A percentile compares a stretch with the other conserved stretches of the same genome.
phyloP scores from a whole-genome alignment of 2,329 filamentous ascomycete species.

The Albophoma yamanashiensis region DNA sequence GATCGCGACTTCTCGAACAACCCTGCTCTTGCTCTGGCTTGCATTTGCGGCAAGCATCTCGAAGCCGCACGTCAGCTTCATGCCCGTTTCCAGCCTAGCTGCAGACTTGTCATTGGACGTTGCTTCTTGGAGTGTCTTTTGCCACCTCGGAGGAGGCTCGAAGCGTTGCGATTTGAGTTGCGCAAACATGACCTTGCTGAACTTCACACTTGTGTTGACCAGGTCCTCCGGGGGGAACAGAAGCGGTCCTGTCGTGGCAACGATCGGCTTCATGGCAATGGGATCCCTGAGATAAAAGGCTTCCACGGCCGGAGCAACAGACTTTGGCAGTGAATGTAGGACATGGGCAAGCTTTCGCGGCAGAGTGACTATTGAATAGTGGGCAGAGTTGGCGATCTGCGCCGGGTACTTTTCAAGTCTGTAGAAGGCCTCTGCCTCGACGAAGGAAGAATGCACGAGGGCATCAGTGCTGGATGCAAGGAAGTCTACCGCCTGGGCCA shows the following conservation, averaged over 20 bases:
- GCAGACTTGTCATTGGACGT: slow-evolving; percentile 5
- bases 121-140: slow-evolving; percentile 12
- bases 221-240: slow-evolving; percentile 69
- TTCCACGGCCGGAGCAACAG: slow-evolving; percentile 76
- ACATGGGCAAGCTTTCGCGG: slow-evolving; percentile 76
- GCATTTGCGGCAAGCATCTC: slow-evolving; percentile 71
- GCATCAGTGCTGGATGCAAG: slow-evolving; percentile 45
- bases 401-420: slow-evolving; percentile 73
- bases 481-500: slow-evolving; percentile 52
- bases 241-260: slow-evolving; percentile 41
- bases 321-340: slow-evolving; percentile 62
- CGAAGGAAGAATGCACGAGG: slow-evolving; percentile 59
- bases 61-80: slow-evolving; percentile 85
- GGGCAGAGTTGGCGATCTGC: slow-evolving; percentile 64
- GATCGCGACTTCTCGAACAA: slow-evolving; percentile 65
- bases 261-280: slow-evolving; percentile 58
- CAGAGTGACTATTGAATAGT: slow-evolving; percentile 61
- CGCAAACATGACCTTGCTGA: slow-evolving; percentile 83
- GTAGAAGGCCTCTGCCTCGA: slow-evolving; percentile 88
- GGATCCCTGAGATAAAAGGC: slow-evolving; percentile 88
- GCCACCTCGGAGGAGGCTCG: slow-evolving; percentile 47
- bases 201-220: slow-evolving; percentile 66
- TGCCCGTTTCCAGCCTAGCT: slow-evolving; percentile 55
- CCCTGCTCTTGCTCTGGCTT: slow-evolving; percentile 55
- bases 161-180: slow-evolving; percentile 85